phyloP scores from a whole-genome alignment of 371 early-diverging fungal genomes.

The Mucor plumbeus region DNA sequence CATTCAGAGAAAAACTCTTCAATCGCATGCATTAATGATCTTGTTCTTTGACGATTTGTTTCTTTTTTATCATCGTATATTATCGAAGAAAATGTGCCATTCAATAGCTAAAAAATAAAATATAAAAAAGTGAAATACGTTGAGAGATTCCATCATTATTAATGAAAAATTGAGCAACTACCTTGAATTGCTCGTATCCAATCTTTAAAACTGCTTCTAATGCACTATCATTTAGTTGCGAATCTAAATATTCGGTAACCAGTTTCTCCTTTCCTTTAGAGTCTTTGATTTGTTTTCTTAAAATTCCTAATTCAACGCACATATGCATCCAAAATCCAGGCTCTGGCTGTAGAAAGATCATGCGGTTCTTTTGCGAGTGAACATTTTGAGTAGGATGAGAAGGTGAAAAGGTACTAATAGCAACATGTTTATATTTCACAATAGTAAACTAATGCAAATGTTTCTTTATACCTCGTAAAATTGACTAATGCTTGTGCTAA shows the following conservation, averaged over 20 bases:
- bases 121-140: neutral
- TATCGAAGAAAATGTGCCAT: slow-evolving; percentile 50
- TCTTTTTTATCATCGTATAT: slow-evolving; percentile 29
- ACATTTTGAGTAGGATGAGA: slow-evolving; percentile 68
- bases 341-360: slow-evolving; percentile 73
- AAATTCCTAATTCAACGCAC: slow-evolving; percentile 67
- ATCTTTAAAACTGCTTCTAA: slow-evolving; percentile 56
- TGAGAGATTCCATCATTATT: no score
- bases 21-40: slow-evolving; percentile 50
- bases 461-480: slow-evolving; percentile 68
- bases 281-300: slow-evolving; percentile 55
- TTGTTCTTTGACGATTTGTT: slow-evolving; percentile 45
- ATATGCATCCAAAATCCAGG: slow-evolving; percentile 79
- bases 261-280: slow-evolving; percentile 62
- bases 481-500: slow-evolving; percentile 81
- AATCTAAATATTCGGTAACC: slow-evolving; percentile 66
- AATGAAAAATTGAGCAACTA: slow-evolving; percentile 17
- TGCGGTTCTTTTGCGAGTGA: slow-evolving; percentile 73
- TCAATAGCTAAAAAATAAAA: slow-evolving; percentile 37
- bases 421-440: neutral
- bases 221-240: slow-evolving; percentile 62
- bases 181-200: slow-evolving; percentile 71
- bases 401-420: slow-evolving; percentile 69
- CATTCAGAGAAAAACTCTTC: slow-evolving; percentile 71
- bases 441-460: neutral